Percentiles rank a stretch among this genome's conserved stretches.
phyloP scores from a whole-genome alignment of 2,329 filamentous ascomycete species.

The Penicillium capsulatum region DNA sequence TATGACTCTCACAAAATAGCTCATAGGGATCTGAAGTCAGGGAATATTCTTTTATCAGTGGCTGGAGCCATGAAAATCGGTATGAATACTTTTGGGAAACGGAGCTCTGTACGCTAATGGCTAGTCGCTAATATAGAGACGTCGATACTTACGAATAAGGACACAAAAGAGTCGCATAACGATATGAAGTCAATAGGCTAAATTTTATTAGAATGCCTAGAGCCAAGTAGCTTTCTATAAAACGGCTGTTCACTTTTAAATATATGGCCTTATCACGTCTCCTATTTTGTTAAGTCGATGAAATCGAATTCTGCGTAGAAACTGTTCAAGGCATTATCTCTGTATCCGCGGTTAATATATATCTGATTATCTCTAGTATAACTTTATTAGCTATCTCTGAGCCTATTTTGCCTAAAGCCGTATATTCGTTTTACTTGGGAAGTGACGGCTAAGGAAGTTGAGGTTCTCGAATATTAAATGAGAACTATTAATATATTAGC shows the following conservation, averaged over 20 bases:
- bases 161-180: background rate
- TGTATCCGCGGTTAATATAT: background rate
- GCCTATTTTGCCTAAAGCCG: background rate
- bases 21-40: background rate
- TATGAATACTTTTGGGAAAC: background rate
- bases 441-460: background rate
- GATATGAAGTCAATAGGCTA: background rate
- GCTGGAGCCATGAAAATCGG: background rate
- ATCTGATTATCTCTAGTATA: background rate
- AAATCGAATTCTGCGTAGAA: background rate
- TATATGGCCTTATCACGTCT: background rate
- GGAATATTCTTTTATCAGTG: background rate
- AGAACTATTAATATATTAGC: background rate
- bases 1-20: background rate
- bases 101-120: background rate
- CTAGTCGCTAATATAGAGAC: background rate
- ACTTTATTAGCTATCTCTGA: background rate
- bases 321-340: background rate
- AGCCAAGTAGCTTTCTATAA: background rate
- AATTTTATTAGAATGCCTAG: background rate
- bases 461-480: background rate
- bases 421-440: background rate
- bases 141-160: background rate
- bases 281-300: background rate
- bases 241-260: background rate